A percentile compares a stretch with the other conserved stretches of the same genome.
These are phyloP conservation scores for Sequoia sempervirens DNA, from an alignment of 75 land plant species.

Conservation along the genomic window DNA sequence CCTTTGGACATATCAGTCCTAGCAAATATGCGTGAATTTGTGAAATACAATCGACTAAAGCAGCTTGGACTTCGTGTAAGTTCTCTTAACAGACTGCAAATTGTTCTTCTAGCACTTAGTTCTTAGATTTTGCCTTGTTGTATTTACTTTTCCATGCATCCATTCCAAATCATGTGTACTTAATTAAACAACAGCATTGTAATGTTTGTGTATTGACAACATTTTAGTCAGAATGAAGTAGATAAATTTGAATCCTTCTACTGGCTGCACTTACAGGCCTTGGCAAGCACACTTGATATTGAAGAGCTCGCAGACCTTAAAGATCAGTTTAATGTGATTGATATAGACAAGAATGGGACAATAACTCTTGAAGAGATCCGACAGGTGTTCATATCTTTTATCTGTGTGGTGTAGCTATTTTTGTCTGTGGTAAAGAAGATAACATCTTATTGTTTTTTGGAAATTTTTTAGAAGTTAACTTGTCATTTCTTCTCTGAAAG, in stretches of 20 bases:
- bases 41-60: conserved; percentile 30
- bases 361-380: conserved; percentile 28
- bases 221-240: background rate
- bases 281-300: conserved; percentile 22
- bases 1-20: conserved; percentile 31
- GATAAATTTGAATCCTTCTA: conserved; percentile 3
- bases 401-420: background rate
- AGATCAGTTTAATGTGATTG: conserved; percentile 26
- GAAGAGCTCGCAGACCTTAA: conserved; percentile 21
- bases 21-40: conserved; percentile 33
- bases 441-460: background rate
- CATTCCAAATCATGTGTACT: background rate
- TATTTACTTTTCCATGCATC: background rate
- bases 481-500: background rate
- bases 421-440: background rate
- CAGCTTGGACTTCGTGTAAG: conserved; percentile 29
- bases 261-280: conserved; percentile 14
- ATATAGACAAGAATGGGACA: conserved; percentile 24
- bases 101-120: background rate
- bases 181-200: background rate
- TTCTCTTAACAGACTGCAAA: background rate
- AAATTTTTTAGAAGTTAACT: background rate
- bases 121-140: background rate
- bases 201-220: background rate
- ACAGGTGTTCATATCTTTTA: conserved; percentile 14